A percentile compares a stretch with the other conserved stretches of the same genome.
Evolutionary conservation across 2,329 filamentous ascomycete genomes (phyloP).

Genomic region (Ophiostoma piceae): DNA sequence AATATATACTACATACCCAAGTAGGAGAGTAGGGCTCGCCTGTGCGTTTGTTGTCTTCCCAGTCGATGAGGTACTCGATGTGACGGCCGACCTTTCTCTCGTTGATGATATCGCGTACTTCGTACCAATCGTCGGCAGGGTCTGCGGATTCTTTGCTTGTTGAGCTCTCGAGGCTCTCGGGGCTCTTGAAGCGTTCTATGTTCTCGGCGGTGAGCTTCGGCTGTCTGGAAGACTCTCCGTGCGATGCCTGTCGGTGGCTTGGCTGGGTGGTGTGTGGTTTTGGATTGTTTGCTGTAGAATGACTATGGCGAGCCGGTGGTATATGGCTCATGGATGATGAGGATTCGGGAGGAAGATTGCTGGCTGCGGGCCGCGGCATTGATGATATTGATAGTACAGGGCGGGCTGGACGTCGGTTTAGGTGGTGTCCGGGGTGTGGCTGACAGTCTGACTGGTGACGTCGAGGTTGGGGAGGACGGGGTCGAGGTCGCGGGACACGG

Average conservation of each 20-base stretch:
- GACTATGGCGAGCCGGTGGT: not conserved
- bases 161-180: not conserved
- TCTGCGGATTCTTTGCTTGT: not conserved
- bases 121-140: conserved; percentile 28
- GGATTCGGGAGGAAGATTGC: not conserved
- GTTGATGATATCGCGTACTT: conserved; percentile 36
- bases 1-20: conserved; percentile 43
- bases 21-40: conserved; percentile 44
- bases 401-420: not conserved
- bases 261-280: not conserved
- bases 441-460: not conserved
- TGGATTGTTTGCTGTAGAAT: not conserved
- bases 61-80: conserved; percentile 49
- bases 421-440: not conserved
- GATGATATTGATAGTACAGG: not conserved
- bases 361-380: conserved; percentile 8
- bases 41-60: conserved; percentile 49
- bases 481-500: not conserved
- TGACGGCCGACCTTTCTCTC: conserved; percentile 35
- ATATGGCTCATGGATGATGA: conserved; percentile 1
- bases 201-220: not conserved
- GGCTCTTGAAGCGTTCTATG: not conserved
- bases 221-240: not conserved
- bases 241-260: not conserved
- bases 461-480: not conserved